Base-by-base conservation (phyloP, 352 stramenopile species). In the Thraustotheca clavata region DNA sequence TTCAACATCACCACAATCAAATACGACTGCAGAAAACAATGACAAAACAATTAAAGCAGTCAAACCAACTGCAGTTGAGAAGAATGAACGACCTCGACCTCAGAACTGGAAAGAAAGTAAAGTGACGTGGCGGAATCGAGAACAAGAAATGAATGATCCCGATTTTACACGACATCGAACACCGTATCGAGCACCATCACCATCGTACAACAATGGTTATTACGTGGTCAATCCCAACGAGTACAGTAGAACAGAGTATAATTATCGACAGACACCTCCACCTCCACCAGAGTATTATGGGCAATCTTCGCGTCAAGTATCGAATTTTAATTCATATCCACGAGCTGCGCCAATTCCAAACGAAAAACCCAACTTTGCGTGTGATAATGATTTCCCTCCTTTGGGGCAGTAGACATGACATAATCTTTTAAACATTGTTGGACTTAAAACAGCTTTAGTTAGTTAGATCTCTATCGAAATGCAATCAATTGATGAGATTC, bases 131-230 rank as follows among this genome's bases (percentile, higher is more conserved):
- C 85, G 94, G 24, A 97, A 98, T 76, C 87, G 90, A 31, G 82
- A 96, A 65, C 86, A 97, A 70, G 94, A 98, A 73, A 67, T 94
- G 67, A 96, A 95, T 59, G 94, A 98, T 71, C 89, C 89, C 2
- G 89, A 97, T 68, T 97, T 97, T 38, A 88, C 86, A 34, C 82
- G 86, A 33, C 84, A 93, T 62, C 82, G 86, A 72, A 91, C 33
- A 75, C 74, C 33, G 6, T 41, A 22, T 14, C 50, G 50, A 43
- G n/a, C 29, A 22, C 12, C 50, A 22, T 8, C 22, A 14, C 12
- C 27, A 38, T 26, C 50, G 50, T 34, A 43, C 50, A 34, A 43
- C 29, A 34, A 62, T 16, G 26, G 26, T 2, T 62, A 62, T 40
- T 49, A 62, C 9, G 27, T 22, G 4, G 24, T 18, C 26, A 22